Evolutionary conservation across 768 basidiomycete genomes (phyloP).

Genomic region (Scleroderma citrinum): DNA sequence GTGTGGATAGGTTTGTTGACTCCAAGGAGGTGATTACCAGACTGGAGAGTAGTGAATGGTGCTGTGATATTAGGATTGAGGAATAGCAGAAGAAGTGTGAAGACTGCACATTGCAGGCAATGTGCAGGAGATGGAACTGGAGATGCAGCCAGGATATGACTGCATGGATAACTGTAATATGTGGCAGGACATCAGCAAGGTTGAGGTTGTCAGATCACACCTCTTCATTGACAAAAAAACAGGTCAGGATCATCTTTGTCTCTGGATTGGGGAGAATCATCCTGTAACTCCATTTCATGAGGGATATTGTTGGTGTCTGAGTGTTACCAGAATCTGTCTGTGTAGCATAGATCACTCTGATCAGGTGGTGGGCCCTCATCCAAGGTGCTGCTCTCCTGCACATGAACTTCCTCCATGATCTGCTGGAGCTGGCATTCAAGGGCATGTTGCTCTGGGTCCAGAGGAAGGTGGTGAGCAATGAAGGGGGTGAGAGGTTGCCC

Average conservation of each 20-base stretch:
- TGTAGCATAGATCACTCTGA: no score
- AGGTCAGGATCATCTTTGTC: background rate
- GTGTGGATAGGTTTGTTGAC: slow-evolving; percentile 10
- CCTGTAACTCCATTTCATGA: background rate
- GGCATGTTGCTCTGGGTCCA: background rate
- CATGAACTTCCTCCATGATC: background rate
- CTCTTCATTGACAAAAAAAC: background rate
- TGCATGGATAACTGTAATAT: slow-evolving; percentile 19
- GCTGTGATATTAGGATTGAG: slow-evolving; percentile 3
- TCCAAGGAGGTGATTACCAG: slow-evolving; percentile 4
- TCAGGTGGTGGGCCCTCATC: background rate
- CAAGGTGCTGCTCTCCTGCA: background rate
- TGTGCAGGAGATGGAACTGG: slow-evolving; percentile 7
- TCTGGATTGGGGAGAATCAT: no score
- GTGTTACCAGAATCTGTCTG: background rate
- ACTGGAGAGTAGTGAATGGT: slow-evolving; percentile 15
- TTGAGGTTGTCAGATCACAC: slow-evolving; percentile 1
- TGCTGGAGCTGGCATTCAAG: background rate
- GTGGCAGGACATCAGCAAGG: slow-evolving; percentile 10
- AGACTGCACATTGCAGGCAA: slow-evolving; percentile 18
- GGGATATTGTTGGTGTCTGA: background rate
- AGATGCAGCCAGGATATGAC: slow-evolving; percentile 23
- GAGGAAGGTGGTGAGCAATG: background rate
- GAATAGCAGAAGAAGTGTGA: slow-evolving; percentile 10
- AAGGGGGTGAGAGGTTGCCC: background rate